phyloP scores from a whole-genome alignment of 352 stramenopile species.

The Globisporangium viniferum region DNA sequence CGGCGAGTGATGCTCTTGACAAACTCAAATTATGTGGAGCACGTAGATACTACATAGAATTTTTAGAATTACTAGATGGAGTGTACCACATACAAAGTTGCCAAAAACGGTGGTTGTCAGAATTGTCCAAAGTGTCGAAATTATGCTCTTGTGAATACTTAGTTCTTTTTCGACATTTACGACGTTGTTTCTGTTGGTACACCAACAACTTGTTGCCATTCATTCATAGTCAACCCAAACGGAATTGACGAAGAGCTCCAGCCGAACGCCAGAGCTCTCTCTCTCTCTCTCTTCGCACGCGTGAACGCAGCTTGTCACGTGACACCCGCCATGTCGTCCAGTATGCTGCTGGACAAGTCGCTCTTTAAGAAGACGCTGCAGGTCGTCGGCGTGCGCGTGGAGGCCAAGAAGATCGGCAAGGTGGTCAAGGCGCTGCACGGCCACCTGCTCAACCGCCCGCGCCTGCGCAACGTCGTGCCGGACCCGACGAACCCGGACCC shows the following conservation, averaged over 20 bases:
- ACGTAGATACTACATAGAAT: no score
- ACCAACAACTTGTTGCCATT: no score
- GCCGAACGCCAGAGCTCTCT: no score
- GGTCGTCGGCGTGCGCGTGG: slow-evolving; percentile 69
- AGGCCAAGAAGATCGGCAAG: slow-evolving; percentile 76
- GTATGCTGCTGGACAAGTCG: slow-evolving; percentile 53
- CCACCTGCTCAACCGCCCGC: slow-evolving; percentile 68
- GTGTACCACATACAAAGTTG: no score
- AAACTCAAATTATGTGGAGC: no score
- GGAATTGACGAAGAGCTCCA: background rate
- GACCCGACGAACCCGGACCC: slow-evolving; percentile 59
- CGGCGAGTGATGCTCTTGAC: no score
- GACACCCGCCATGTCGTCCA: slow-evolving; percentile 14
- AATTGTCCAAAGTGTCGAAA: no score
- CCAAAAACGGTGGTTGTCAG: no score
- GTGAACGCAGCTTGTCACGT: background rate
- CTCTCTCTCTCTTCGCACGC: background rate
- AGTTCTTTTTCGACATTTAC: no score
- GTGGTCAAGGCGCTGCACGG: slow-evolving; percentile 72
- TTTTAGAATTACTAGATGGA: no score
- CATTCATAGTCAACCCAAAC: background rate
- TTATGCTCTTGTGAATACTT: no score
- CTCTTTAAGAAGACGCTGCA: slow-evolving; percentile 71
- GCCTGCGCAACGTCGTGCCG: slow-evolving; percentile 72
- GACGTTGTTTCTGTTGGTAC: no score